phyloP scores from a whole-genome alignment of 495 filamentous ascomycete species.

The Mytilinidion resinicola region DNA sequence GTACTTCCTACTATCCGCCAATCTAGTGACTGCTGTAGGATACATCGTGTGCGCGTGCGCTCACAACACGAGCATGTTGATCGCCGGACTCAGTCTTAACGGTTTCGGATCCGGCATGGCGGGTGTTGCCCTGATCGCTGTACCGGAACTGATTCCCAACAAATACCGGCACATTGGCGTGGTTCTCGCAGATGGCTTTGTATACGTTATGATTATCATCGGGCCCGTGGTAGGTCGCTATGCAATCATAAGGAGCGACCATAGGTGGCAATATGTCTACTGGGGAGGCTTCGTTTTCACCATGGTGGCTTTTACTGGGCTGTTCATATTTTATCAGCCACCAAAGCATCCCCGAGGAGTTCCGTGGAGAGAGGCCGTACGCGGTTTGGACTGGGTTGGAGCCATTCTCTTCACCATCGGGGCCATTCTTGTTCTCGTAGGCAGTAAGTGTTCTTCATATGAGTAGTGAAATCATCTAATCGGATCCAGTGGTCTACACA shows the following conservation, averaged over 20 bases:
- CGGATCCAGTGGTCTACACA: too few species aligned
- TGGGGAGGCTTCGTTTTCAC: constrained; percentile 9
- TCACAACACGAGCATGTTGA: too few species aligned
- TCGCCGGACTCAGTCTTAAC: too few species aligned
- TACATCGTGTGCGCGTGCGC: too few species aligned
- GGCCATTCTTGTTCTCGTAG: constrained; percentile 24
- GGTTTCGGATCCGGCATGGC: too few species aligned
- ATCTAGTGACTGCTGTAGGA: too few species aligned
- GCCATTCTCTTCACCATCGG: constrained; percentile 21
- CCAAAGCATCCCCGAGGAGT: constrained; percentile 27
- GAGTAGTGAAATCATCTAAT: too few species aligned
- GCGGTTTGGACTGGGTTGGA: constrained; percentile 29
- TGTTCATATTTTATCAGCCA: constrained; percentile 27
- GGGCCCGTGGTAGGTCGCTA: constrained; percentile 32
- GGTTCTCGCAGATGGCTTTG: constrained; percentile 28
- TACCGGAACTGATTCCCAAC: constrained; percentile 36
- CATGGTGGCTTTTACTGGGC: constrained; percentile 12
- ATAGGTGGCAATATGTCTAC: constrained; percentile 19
- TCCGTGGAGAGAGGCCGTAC: constrained; percentile 16
- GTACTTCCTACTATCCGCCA: too few species aligned
- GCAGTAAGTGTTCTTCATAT: background rate
- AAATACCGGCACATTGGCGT: constrained; percentile 32
- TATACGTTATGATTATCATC: constrained; percentile 27
- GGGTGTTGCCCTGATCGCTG: background rate
- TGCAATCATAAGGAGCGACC: constrained; percentile 17